A percentile compares a stretch with the other conserved stretches of the same genome.
These are phyloP conservation scores for Pterocarpus santalinus DNA, from an alignment of 306 rosid species.

Conservation along the genomic window DNA sequence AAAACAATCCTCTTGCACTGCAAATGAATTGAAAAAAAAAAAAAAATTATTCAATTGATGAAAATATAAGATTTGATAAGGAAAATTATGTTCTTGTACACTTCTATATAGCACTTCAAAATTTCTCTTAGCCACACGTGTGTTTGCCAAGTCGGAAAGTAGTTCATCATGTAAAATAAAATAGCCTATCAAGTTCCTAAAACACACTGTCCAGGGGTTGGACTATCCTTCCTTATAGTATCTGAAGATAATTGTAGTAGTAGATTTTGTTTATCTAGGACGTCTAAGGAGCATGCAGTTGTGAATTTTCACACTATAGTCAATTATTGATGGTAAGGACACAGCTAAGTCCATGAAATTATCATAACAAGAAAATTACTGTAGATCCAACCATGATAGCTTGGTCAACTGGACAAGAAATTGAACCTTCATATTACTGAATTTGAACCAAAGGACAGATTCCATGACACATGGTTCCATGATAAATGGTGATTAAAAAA, in stretches of 20 bases:
- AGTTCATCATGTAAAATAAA: too few species aligned
- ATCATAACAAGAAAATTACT: slow-evolving; percentile 33
- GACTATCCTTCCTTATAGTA: background rate
- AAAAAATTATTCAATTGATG: background rate
- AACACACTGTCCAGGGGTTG: background rate
- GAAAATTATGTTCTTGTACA: slow-evolving; percentile 1
- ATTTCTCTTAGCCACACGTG: background rate
- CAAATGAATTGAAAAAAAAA: slow-evolving; percentile 33
- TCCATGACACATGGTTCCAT: background rate
- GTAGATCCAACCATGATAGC: background rate
- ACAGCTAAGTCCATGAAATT: slow-evolving; percentile 18
- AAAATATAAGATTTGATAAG: background rate
- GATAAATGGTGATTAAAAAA: too few species aligned
- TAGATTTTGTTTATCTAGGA: slow-evolving; percentile 31
- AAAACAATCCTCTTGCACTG: slow-evolving; percentile 91
- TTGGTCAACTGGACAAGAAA: background rate
- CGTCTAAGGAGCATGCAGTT: slow-evolving; percentile 5
- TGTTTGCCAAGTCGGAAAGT: background rate
- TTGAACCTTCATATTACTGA: slow-evolving; percentile 7
- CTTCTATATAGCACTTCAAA: background rate
- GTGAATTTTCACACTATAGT: background rate
- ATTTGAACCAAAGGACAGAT: background rate
- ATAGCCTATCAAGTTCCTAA: background rate
- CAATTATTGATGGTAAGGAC: slow-evolving; percentile 24
- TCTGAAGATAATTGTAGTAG: slow-evolving; percentile 21